phyloP scores from a whole-genome alignment of 2,329 filamentous ascomycete genomes.

The Trichophyton equinum region DNA sequence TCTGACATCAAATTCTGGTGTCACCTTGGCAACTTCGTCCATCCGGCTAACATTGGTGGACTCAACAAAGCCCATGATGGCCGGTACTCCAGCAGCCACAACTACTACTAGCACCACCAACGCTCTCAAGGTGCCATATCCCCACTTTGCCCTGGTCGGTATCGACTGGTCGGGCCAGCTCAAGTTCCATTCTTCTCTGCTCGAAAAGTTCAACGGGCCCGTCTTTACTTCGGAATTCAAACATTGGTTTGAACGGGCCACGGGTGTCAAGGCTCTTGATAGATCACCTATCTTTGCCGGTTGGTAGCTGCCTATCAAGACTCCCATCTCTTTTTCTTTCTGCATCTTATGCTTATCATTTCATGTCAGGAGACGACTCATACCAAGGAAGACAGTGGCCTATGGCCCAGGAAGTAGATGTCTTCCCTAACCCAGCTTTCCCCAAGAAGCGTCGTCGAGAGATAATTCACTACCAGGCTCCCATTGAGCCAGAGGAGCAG shows the following conservation, averaged over 20 bases:
- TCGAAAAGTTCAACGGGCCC: constrained; percentile 8
- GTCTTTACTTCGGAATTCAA: constrained; percentile 11
- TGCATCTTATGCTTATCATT: background rate
- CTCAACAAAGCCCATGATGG: background rate
- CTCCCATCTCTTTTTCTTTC: background rate
- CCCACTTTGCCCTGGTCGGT: constrained; percentile 11
- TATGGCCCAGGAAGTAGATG: background rate
- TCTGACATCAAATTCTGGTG: constrained; percentile 1
- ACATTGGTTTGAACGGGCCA: constrained; percentile 8
- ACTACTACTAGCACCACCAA: background rate
- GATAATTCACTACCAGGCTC: background rate
- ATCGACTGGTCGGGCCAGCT: constrained; percentile 11
- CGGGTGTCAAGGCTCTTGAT: constrained; percentile 2
- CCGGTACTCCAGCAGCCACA: background rate
- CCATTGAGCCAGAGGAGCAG: background rate
- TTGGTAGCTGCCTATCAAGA: background rate
- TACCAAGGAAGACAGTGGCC: background rate
- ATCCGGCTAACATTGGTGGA: background rate
- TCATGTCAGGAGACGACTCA: background rate
- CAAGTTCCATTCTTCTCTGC: constrained; percentile 9
- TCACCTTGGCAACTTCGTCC: background rate
- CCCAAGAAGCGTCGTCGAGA: constrained; percentile 1
- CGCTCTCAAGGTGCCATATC: constrained; percentile 6
- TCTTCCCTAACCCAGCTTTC: background rate
- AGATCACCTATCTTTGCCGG: background rate